Evolutionary conservation across 2,329 filamentous ascomycete genomes (phyloP).

Genomic region (Salinomyces thailandicus): DNA sequence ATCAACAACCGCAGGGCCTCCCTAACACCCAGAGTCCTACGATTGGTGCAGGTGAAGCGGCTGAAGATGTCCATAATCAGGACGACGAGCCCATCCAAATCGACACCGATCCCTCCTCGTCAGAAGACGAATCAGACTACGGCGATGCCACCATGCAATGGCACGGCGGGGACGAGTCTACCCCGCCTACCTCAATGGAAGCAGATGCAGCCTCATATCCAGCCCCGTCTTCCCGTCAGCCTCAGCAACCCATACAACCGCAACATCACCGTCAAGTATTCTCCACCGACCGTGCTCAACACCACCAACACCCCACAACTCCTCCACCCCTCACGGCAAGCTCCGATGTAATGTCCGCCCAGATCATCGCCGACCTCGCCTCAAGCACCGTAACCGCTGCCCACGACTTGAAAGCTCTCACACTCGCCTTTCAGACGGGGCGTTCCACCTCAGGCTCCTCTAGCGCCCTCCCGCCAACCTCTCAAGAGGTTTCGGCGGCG

Average conservation of each 20-base stretch:
- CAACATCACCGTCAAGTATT: background rate
- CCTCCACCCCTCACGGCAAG: no score
- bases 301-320: no score
- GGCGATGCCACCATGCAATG: background rate
- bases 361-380: conserved; percentile 19
- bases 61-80: background rate
- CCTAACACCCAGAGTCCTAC: no score
- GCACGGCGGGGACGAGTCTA: background rate
- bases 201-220: background rate
- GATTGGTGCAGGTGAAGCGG: no score
- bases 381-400: conserved; percentile 16
- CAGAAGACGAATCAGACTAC: background rate
- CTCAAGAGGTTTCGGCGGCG: conserved; percentile 14
- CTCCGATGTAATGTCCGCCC: conserved; percentile 16
- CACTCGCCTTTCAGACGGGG: conserved; percentile 13
- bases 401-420: conserved; percentile 14
- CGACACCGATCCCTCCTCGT: conserved; percentile 6
- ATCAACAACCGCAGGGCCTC: background rate
- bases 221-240: background rate
- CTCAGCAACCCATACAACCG: background rate
- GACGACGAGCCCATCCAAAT: conserved; percentile 1
- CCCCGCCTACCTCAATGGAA: background rate
- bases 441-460: conserved; percentile 9
- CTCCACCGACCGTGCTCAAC: no score
- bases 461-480: conserved; percentile 10